These are phyloP conservation scores for Aspergillus brunneoviolaceus DNA, from an alignment of 2,329 filamentous ascomycete species.

Conservation along the genomic window DNA sequence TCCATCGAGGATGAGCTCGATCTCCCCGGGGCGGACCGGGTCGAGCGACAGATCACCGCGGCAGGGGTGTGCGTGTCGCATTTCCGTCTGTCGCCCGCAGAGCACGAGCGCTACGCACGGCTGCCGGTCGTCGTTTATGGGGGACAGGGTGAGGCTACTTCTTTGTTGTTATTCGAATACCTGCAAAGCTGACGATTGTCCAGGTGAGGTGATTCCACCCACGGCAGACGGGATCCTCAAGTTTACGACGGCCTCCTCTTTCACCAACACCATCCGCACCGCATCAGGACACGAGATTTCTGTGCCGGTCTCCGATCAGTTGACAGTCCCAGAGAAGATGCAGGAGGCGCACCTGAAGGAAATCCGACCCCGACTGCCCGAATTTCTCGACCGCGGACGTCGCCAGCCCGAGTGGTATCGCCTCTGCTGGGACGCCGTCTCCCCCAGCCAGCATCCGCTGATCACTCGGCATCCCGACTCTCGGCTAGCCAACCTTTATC, in stretches of 20 bases:
- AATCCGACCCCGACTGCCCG: constrained; percentile 27
- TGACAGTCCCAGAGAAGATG: constrained; percentile 42
- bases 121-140: constrained; percentile 57
- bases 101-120: constrained; percentile 50
- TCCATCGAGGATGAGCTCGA: constrained; percentile 47
- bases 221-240: constrained; percentile 56
- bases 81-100: constrained; percentile 52
- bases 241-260: constrained; percentile 61
- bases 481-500: constrained; percentile 53
- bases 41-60: constrained; percentile 56
- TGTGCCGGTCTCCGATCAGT: constrained; percentile 50
- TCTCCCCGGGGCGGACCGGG: constrained; percentile 49
- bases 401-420: constrained; percentile 46
- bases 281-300: constrained; percentile 54
- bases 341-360: constrained; percentile 40
- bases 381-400: constrained; percentile 27
- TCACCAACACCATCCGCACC: constrained; percentile 54
- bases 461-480: constrained; percentile 54
- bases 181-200: neutral
- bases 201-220: constrained; percentile 49
- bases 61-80: constrained; percentile 62
- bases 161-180: neutral
- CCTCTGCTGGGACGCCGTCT: constrained; percentile 61
- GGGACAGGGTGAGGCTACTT: constrained; percentile 33
- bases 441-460: constrained; percentile 62